Base-by-base conservation (phyloP, 495 filamentous ascomycete species). In the Penicillium flavigenum region DNA sequence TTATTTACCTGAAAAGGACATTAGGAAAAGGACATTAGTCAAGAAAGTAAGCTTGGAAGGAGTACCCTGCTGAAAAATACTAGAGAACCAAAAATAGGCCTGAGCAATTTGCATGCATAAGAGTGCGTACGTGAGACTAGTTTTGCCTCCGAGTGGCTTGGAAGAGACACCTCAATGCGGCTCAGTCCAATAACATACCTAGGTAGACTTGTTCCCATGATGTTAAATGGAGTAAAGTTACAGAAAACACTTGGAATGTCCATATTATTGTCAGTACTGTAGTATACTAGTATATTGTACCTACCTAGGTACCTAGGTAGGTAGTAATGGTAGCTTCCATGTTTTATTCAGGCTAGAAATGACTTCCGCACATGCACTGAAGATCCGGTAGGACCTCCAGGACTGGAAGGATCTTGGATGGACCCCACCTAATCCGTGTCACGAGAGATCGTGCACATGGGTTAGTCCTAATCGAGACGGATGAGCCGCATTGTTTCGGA, bases 351-450 rank as follows among this genome's bases (percentile, higher is more conserved):
- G 4, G 43, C 43, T 47, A 29, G 8, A 29, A 20, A 3, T 8
- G 12, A 19, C 16, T 5, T 14, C 34, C 36, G n/a, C 36, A 38
- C 16, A 38, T 47, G 45, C 46, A 27, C 6, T 16, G 46, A 32
- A 48, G 26, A 48, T 48, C 46, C 50, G 24, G 41, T 52, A 16
- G 22, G 32, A 52, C 36, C 48, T 39, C 31, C 5, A 17, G 36
- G 16, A n/a, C 14, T 39, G 36, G 34, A 39, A 27, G 36, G n/a
- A 19, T 27, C 20, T 41, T 41, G 34, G 7, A 8, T 39, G n/a
- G 8, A 41, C 34, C 36, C 50, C 50, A 24, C 50, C 24, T 52
- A 52, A 29, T 42, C 50, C 50, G 50, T 32, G 26, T 48, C n/a
- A 48, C 46, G 46, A 48, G 46, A 32, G 27, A 48, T 20, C 9